A percentile compares a stretch with the other conserved stretches of the same genome.
Conservation (phyloP, 768 basidiomycete species). For the Suillus subaureus region DNA sequence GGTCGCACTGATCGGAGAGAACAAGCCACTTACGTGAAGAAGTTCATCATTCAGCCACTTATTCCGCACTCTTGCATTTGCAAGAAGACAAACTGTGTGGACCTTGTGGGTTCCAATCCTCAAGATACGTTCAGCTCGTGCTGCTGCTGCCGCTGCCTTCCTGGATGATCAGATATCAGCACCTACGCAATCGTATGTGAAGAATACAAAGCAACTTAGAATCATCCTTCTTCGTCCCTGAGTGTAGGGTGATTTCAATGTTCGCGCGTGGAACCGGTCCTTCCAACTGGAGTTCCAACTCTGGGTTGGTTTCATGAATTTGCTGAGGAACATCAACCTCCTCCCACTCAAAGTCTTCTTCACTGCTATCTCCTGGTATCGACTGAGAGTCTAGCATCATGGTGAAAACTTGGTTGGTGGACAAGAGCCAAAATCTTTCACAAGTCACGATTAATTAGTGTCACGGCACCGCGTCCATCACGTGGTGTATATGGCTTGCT, state of each 20-base stretch:
- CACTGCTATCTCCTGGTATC: slow-evolving; percentile 37
- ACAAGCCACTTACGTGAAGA: slow-evolving; percentile 64
- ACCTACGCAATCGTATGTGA: background rate
- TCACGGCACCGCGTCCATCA: slow-evolving; percentile 26
- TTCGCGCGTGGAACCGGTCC: slow-evolving; percentile 42
- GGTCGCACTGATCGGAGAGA: slow-evolving; percentile 1
- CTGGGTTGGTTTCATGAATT: slow-evolving; percentile 16
- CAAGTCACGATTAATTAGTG: slow-evolving; percentile 12
- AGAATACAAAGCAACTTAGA: slow-evolving; percentile 44
- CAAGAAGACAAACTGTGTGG: slow-evolving; percentile 82
- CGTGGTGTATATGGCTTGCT: slow-evolving; percentile 8
- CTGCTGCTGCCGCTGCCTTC: slow-evolving; percentile 41
- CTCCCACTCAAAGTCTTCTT: slow-evolving; percentile 83
- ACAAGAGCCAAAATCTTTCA: background rate
- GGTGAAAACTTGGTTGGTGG: background rate
- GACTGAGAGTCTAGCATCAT: slow-evolving; percentile 23
- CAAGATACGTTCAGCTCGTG: slow-evolving; percentile 68
- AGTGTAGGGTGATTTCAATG: slow-evolving; percentile 75
- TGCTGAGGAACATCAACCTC: slow-evolving; percentile 60
- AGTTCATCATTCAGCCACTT: slow-evolving; percentile 81
- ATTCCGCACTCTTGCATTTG: slow-evolving; percentile 76
- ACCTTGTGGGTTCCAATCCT: slow-evolving; percentile 87
- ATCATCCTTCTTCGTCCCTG: slow-evolving; percentile 39
- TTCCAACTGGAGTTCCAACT: slow-evolving; percentile 27
- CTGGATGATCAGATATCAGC: slow-evolving; percentile 40